These are phyloP conservation scores for Rossbeevera mucosa DNA, from an alignment of 768 basidiomycete species.

Conservation along the genomic window DNA sequence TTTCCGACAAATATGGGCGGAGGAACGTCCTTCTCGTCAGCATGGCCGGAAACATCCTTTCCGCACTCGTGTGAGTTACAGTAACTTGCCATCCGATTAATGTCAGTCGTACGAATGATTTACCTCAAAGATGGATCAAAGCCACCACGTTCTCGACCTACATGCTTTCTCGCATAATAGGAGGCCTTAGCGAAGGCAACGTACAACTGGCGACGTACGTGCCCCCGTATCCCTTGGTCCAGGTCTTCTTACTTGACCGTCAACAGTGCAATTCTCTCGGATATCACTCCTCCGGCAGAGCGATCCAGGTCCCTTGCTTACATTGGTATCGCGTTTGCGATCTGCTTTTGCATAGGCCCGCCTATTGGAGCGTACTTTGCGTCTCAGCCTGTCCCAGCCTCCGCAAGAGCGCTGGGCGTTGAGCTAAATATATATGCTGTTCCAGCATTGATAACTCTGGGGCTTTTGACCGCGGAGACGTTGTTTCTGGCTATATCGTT, in stretches of 20 bases:
- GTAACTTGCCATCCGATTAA: neutral
- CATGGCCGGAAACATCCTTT: constrained; percentile 92
- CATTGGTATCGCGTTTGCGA: constrained; percentile 93
- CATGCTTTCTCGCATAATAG: constrained; percentile 84
- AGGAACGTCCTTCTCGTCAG: constrained; percentile 76
- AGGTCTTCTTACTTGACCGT: neutral
- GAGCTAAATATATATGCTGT: constrained; percentile 87
- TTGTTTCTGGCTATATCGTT: constrained; percentile 67
- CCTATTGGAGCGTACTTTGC: constrained; percentile 96
- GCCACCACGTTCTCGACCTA: constrained; percentile 90
- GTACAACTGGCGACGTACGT: constrained; percentile 92
- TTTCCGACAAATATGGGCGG: constrained; percentile 90
- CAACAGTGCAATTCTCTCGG: constrained; percentile 84
- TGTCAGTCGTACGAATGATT: neutral
- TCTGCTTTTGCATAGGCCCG: constrained; percentile 91
- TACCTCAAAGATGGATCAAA: constrained; percentile 67
- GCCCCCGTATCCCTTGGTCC: neutral
- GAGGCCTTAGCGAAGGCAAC: constrained; percentile 94
- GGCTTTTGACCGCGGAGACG: constrained; percentile 76
- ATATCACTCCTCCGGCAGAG: constrained; percentile 75
- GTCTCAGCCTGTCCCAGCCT: constrained; percentile 67
- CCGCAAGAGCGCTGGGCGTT: constrained; percentile 48
- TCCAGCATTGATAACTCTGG: constrained; percentile 81
- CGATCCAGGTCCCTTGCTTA: constrained; percentile 85
- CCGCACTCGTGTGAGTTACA: constrained; percentile 78